Base-by-base conservation (phyloP, 768 basidiomycete genomes). In the Vararia minispora region DNA sequence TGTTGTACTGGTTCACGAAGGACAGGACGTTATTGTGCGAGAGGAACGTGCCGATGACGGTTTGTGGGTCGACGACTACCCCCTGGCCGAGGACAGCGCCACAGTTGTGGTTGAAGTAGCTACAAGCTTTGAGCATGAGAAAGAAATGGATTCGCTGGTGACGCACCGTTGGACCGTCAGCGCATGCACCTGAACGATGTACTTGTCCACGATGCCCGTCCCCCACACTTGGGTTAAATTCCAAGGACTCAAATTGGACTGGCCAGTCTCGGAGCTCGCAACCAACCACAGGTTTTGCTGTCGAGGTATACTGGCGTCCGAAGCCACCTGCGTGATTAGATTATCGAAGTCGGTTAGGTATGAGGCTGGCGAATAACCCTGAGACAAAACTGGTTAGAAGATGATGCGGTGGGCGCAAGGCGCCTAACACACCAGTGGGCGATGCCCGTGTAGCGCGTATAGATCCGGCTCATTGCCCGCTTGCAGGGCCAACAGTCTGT, bases 391-490 rank as follows among this genome's bases (percentile, higher is more conserved):
- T 5, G 36, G 12, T 39, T 10, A 28, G 14, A 39, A 40, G 12
- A 30, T 28, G 34, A 28, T 14, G n/a, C 30, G 3, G 5, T n/a
- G 6, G 21, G 11, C 9, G 18, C 6, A 8, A 38, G 4, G 7
- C 30, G 21, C 33, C 45, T 20, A 23, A 51, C 53, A 23, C 27
- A 35, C 51, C 14, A 6, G 4, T 5, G 44, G 37, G 23, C 42
- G 36, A 31, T 43, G 28, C 11, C 39, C 35, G 22, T 39, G 42
- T 13, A 39, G 46, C 8, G 64, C 58, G 46, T 79, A 88, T 45
- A 85, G 68, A 61, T 89, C 84, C 12, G 83, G 84, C 57, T 87
- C 84, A 52, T 87, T 85, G 2, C 76, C 82, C 1, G 75, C 70
- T 52, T 83, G 77, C 6, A 82, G 56, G 0, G 78, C 84, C n/a